Evolutionary conservation across 148 eudicot species (phyloP).

Genomic region (Amaranthus cruentus): DNA sequence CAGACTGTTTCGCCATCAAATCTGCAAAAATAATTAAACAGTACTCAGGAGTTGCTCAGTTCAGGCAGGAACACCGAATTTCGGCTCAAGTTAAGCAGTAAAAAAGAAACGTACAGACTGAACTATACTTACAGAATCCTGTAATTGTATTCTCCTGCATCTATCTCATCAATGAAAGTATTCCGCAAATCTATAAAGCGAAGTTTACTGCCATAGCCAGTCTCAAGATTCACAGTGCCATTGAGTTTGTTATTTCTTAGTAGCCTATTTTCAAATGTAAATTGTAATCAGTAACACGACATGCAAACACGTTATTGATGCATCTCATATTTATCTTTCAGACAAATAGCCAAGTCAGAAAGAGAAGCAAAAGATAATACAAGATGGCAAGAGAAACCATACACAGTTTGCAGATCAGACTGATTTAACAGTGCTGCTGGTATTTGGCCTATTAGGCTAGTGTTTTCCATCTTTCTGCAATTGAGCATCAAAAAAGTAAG

Average conservation of each 20-base stretch:
- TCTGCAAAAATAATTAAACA: slow-evolving; percentile 20
- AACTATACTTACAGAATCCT: slow-evolving; percentile 16
- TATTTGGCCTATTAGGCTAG: slow-evolving; percentile 23
- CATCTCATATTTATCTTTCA: background rate
- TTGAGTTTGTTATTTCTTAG: slow-evolving; percentile 26
- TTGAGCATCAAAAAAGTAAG: background rate
- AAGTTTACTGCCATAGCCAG: slow-evolving; percentile 17
- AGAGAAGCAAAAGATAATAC: background rate
- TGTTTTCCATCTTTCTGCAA: slow-evolving; percentile 29
- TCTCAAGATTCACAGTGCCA: slow-evolving; percentile 26
- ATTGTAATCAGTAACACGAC: background rate
- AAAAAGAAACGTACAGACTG: background rate
- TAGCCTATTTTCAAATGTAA: background rate
- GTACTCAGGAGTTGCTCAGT: too few relatives aligned
- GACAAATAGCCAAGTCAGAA: background rate
- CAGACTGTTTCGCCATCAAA: slow-evolving; percentile 44
- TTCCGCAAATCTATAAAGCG: slow-evolving; percentile 28
- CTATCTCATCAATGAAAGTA: slow-evolving; percentile 15
- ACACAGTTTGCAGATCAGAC: slow-evolving; percentile 28
- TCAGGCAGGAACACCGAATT: too few relatives aligned
- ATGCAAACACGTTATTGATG: background rate
- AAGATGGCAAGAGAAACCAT: background rate
- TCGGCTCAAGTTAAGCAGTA: background rate
- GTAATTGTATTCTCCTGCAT: background rate
- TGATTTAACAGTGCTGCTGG: slow-evolving; percentile 23